Evolutionary conservation across 148 eudicot species (phyloP), one percentile per base, ranked within the genome.

Genomic region (Vaccinium myrtillus): DNA sequence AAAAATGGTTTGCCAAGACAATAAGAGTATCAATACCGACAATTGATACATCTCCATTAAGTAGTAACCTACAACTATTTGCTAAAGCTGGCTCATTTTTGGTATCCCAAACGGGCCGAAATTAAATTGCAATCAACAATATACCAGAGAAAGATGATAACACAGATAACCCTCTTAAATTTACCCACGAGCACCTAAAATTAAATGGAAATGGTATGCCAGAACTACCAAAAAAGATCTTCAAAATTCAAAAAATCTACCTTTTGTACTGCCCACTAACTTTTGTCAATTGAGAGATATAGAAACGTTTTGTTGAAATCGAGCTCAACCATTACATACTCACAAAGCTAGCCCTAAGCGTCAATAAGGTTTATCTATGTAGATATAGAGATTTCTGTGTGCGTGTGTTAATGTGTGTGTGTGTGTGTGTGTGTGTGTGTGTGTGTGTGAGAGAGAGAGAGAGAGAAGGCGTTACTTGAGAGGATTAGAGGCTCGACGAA

Each of bases 401-500:
- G 53, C 23, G 5, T 0, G 71, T 25, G 67, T 63, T n/a, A 14
- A 48, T 23, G 46, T 5, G 46, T 5, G 46, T 43, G 43, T 39
- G 5, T 39, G 5, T 39, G 43, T 36, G 2, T 14, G n/a, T n/a
- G n/a, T 23, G 46, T 5, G 46, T 5, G 46, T 43, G 43, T 39
- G 5, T 39, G 5, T 39, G 43, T 36, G 2, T 14, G n/a, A n/a
- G 49, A 51, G 30, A 83, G 55, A 50, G 71, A 43, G 39, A 39
- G 10, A 73, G 23, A 74, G 21, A 73, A n/a, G 1, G 49, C 11
- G 25, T 51, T 85, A 94, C 98, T 84, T 91, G 85, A 90, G 78
- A 50, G 90, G 88, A 82, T 54, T 75, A 67, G 91, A 90, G 78
- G 92, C 90, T 84, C 94, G 89, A 83, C 95, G 92, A 86, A 93